A percentile compares a stretch with the other conserved stretches of the same genome.
phyloP scores from a whole-genome alignment of 169 alveolate species.

The Amoebophrya sp. region DNA sequence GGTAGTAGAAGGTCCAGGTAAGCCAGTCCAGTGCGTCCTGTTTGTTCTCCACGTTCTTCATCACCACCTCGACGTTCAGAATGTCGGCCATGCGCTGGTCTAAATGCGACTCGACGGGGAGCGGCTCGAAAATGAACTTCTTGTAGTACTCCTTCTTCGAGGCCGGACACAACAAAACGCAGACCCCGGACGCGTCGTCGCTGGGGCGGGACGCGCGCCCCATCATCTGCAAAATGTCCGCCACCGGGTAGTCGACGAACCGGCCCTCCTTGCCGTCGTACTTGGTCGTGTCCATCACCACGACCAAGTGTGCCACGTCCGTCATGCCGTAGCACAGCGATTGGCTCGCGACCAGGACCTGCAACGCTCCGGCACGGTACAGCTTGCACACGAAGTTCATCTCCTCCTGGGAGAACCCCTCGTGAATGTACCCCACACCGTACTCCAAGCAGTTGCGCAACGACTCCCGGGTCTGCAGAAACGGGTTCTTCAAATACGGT shows the following conservation, averaged over 20 bases:
- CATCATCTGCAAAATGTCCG: constrained; percentile 88
- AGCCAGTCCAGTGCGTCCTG: constrained; percentile 98
- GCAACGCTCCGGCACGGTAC: constrained; percentile 63
- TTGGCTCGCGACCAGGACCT: constrained; percentile 75
- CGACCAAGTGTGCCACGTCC: constrained; percentile 63
- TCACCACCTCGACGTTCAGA: constrained; percentile 93
- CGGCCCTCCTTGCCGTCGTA: constrained; percentile 58
- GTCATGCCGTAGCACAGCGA: constrained; percentile 81
- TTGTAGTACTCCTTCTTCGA: constrained; percentile 90
- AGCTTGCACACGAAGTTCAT: constrained; percentile 64
- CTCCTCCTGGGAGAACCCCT: constrained; percentile 68
- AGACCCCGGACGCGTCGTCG: constrained; percentile 52
- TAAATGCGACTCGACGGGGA: constrained; percentile 94
- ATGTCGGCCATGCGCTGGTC: constrained; percentile 88
- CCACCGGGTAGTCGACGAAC: constrained; percentile 88
- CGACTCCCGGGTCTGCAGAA: neutral
- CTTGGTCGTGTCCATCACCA: constrained; percentile 65
- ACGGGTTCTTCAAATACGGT: neutral
- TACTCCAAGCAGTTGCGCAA: constrained; percentile 41
- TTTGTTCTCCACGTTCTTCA: constrained; percentile 86
- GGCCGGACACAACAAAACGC: constrained; percentile 72
- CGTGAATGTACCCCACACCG: constrained; percentile 81
- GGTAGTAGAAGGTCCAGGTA: constrained; percentile 98
- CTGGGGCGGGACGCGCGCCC: constrained; percentile 62
- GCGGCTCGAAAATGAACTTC: constrained; percentile 92